Percentiles rank a stretch among this genome's conserved stretches.
Evolutionary conservation across 2,329 filamentous ascomycete species (phyloP).

Genomic region (Aspergillus sp.): DNA sequence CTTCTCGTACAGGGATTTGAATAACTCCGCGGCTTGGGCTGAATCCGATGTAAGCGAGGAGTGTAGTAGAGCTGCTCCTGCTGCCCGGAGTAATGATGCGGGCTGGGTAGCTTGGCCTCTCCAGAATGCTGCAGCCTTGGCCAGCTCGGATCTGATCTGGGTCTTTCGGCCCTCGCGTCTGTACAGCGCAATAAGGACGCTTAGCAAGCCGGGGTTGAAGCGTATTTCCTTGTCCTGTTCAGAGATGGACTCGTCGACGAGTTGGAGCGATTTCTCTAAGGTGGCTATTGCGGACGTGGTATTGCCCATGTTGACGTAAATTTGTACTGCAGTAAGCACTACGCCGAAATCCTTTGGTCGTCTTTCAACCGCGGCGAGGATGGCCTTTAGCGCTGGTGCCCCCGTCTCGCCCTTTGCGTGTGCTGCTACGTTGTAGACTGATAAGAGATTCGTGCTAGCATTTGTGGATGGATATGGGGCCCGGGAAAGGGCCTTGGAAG

Average conservation of each 20-base stretch:
- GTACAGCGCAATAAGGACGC: slow-evolving; percentile 77
- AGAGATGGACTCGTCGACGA: slow-evolving; percentile 63
- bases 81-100: slow-evolving; percentile 72
- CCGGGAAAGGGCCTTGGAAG: slow-evolving; percentile 50
- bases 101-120: slow-evolving; percentile 59
- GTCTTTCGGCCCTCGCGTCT: slow-evolving; percentile 70
- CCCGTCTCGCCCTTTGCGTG: slow-evolving; percentile 59
- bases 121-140: slow-evolving; percentile 82
- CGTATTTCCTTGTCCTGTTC: slow-evolving; percentile 66
- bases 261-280: slow-evolving; percentile 72
- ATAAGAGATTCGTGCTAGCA: slow-evolving; percentile 55
- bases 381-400: slow-evolving; percentile 67
- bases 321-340: slow-evolving; percentile 74
- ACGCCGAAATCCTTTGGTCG: slow-evolving; percentile 79
- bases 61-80: slow-evolving; percentile 77
- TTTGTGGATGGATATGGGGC: slow-evolving; percentile 51
- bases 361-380: slow-evolving; percentile 69
- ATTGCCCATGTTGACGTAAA: slow-evolving; percentile 73
- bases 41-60: slow-evolving; percentile 70
- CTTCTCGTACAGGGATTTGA: slow-evolving; percentile 67
- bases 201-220: slow-evolving; percentile 81
- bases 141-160: slow-evolving; percentile 71
- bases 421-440: slow-evolving; percentile 72
- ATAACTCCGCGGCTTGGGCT: slow-evolving; percentile 72
- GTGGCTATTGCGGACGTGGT: slow-evolving; percentile 71